These are phyloP conservation scores for Fusarium sp. DNA, from an alignment of 2,329 filamentous ascomycete species.

Conservation along the genomic window DNA sequence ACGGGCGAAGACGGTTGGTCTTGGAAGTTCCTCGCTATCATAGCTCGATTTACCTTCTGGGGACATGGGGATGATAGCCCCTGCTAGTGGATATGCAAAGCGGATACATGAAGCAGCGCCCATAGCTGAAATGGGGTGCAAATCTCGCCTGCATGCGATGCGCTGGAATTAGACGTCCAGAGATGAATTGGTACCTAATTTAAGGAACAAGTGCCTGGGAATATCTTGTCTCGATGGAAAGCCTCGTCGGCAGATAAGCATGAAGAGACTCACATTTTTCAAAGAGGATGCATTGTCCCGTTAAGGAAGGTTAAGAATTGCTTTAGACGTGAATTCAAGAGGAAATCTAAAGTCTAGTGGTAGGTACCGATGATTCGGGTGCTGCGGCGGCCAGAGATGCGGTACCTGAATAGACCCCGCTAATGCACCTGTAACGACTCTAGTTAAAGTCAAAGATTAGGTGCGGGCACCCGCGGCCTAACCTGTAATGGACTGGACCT, in stretches of 20 bases:
- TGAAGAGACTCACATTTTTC: background rate
- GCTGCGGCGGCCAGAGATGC: conserved; percentile 8
- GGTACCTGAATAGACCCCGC: conserved; percentile 28
- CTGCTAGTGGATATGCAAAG: conserved; percentile 37
- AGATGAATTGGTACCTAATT: conserved; percentile 22
- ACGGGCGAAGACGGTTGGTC: background rate
- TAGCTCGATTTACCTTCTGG: conserved; percentile 17
- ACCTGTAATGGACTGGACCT: background rate
- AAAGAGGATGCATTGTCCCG: background rate
- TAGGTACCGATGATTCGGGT: conserved; percentile 2
- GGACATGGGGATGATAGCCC: conserved; percentile 20
- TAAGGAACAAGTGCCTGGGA: conserved; percentile 7
- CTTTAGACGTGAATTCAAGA: background rate
- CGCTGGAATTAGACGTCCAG: conserved; percentile 37
- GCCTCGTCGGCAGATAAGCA: background rate
- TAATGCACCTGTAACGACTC: conserved; percentile 23
- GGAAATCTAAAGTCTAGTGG: background rate
- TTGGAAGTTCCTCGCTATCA: conserved; percentile 24
- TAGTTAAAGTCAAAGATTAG: conserved; percentile 22
- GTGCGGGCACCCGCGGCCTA: background rate
- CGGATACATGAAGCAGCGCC: conserved; percentile 34
- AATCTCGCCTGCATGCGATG: conserved; percentile 43
- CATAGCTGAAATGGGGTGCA: conserved; percentile 35
- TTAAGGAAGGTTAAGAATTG: background rate
- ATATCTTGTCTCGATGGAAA: background rate